Evolutionary conservation across 495 filamentous ascomycete genomes (phyloP).

Genomic region (Thermochaetoides thermophila): DNA sequence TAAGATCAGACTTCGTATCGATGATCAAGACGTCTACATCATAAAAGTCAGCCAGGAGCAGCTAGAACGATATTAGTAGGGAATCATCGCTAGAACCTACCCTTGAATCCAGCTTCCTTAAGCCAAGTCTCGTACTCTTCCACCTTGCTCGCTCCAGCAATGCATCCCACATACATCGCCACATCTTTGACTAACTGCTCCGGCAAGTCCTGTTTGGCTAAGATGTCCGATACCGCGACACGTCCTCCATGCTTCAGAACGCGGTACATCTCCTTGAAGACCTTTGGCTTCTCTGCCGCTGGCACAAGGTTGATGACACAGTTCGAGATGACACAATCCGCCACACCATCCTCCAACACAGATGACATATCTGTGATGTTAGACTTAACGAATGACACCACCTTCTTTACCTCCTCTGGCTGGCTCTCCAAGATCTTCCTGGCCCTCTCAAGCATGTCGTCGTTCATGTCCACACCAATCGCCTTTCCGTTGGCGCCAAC

Average conservation of each 20-base stretch:
- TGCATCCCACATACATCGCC: conserved; percentile 44
- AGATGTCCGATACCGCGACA: conserved; percentile 51
- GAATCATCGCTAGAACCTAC: conserved; percentile 21
- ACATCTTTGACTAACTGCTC: conserved; percentile 31
- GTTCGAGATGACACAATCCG: conserved; percentile 42
- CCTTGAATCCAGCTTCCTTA: conserved; percentile 36
- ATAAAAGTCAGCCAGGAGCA: background rate
- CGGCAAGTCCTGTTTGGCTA: conserved; percentile 38
- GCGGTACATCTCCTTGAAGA: conserved; percentile 47
- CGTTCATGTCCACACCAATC: conserved; percentile 55
- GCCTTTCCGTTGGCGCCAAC: conserved; percentile 39
- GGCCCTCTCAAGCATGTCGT: conserved; percentile 44
- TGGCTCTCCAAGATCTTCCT: too few species aligned
- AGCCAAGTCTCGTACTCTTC: conserved; percentile 42
- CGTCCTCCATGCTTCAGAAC: conserved; percentile 46
- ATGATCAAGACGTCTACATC: conserved; percentile 36
- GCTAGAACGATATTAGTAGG: too few species aligned
- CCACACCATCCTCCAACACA: conserved; percentile 25
- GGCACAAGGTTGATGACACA: conserved; percentile 56
- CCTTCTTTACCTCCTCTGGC: too few species aligned
- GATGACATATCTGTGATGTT: conserved; percentile 42
- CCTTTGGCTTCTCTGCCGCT: conserved; percentile 36
- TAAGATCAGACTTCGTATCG: conserved; percentile 40
- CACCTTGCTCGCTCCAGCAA: conserved; percentile 42
- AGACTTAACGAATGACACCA: conserved; percentile 42